Conservation (phyloP, 2,329 filamentous ascomycete species). For the Fonsecaea multimorphosa region DNA sequence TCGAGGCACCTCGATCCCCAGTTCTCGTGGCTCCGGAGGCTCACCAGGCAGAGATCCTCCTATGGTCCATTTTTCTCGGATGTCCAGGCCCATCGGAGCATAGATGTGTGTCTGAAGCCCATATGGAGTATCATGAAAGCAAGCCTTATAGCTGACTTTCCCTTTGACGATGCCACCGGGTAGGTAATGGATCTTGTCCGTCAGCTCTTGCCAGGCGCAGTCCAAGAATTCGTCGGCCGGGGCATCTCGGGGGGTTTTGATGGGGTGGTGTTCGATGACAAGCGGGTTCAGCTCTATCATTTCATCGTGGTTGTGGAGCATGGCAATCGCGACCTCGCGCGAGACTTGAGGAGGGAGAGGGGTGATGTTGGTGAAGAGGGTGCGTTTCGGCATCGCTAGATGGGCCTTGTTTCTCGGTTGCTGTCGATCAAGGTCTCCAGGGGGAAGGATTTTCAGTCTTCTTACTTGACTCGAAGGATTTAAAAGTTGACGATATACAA, state of each 20-base stretch:
- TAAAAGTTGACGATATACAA: background rate
- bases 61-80: conserved; percentile 78
- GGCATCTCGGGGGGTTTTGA: conserved; percentile 70
- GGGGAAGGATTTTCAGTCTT: background rate
- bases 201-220: conserved; percentile 78
- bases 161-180: conserved; percentile 69
- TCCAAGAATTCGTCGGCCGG: conserved; percentile 70
- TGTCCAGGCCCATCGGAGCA: conserved; percentile 79
- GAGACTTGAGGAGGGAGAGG: conserved; percentile 73
- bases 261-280: conserved; percentile 72
- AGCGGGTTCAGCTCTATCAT: conserved; percentile 92
- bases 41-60: conserved; percentile 75
- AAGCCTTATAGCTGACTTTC: conserved; percentile 77
- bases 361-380: conserved; percentile 77
- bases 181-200: conserved; percentile 76
- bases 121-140: conserved; percentile 74
- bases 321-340: conserved; percentile 72
- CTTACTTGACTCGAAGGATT: background rate
- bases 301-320: conserved; percentile 76
- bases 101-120: conserved; percentile 84
- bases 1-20: conserved; percentile 69
- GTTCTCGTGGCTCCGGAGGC: conserved; percentile 67
- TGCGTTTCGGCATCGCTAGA: conserved; percentile 70
- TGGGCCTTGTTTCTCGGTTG: background rate
- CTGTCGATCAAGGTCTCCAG: background rate